These are phyloP conservation scores for Penicillium longicatenatum DNA, from an alignment of 495 filamentous ascomycete genomes.

Conservation along the genomic window DNA sequence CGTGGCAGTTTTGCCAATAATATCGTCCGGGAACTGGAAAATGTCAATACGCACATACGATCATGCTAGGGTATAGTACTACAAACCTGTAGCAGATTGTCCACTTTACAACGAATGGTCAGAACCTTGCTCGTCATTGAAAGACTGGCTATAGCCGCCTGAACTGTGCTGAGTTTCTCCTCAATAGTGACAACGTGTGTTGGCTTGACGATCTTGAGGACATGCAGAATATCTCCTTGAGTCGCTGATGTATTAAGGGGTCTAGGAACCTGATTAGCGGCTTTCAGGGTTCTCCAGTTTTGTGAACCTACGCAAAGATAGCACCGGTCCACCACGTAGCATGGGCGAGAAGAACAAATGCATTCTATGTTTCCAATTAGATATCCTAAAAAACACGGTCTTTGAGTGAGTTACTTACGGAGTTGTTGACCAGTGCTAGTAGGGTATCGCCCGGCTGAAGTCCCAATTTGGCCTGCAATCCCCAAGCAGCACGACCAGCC, in stretches of 20 bases:
- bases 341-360: conserved; percentile 14
- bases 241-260: conserved; percentile 13
- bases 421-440: conserved; percentile 22
- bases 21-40: conserved; percentile 9
- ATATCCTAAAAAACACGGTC: too few relatives aligned
- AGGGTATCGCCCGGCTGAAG: conserved; percentile 18
- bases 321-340: conserved; percentile 14
- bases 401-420: conserved; percentile 5
- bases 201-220: conserved; percentile 9
- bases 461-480: conserved; percentile 16
- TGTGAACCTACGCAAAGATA: conserved; percentile 9
- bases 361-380: conserved; percentile 11
- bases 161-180: conserved; percentile 9
- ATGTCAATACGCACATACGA: neutral
- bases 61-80: neutral
- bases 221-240: conserved; percentile 6
- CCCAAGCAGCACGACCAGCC: conserved; percentile 19
- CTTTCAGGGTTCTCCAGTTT: neutral
- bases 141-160: conserved; percentile 1
- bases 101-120: conserved; percentile 7
- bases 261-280: conserved; percentile 1
- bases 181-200: conserved; percentile 13
- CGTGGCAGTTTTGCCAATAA: conserved; percentile 4
- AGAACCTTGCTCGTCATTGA: conserved; percentile 5
- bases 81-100: conserved; percentile 9